phyloP scores from a whole-genome alignment of 2,329 filamentous ascomycete species.

The Madurella mycetomatis region DNA sequence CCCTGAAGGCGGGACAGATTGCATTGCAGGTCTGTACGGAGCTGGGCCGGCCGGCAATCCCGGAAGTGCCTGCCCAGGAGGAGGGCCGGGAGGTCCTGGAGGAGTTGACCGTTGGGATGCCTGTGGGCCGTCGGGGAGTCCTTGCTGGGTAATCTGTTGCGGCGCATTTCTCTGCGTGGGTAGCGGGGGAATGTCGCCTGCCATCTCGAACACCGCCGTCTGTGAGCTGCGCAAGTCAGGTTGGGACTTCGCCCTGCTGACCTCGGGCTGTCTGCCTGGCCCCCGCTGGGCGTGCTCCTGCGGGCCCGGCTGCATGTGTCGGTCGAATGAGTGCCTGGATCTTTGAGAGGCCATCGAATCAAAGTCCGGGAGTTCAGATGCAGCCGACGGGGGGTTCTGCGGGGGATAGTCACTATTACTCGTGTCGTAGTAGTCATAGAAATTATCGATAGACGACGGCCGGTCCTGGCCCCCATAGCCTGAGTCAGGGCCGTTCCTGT shows the following conservation, averaged over 20 bases:
- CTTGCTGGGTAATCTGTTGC: slow-evolving; percentile 21
- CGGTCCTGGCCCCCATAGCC: slow-evolving; percentile 36
- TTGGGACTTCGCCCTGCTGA: slow-evolving; percentile 62
- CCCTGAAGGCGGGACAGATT: slow-evolving; percentile 29
- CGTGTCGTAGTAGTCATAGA: slow-evolving; percentile 55
- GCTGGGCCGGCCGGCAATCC: slow-evolving; percentile 22
- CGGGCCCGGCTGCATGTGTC: slow-evolving; percentile 39
- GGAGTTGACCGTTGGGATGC: slow-evolving; percentile 13
- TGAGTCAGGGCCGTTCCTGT: slow-evolving; percentile 31
- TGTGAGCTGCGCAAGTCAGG: slow-evolving; percentile 61
- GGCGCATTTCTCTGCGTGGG: slow-evolving; percentile 37
- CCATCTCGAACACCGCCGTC: slow-evolving; percentile 70
- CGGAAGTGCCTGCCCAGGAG: slow-evolving; percentile 19
- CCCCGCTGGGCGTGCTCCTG: slow-evolving; percentile 44
- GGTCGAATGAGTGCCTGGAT: slow-evolving; percentile 44
- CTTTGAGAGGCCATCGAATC: slow-evolving; percentile 36
- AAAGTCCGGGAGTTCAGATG: slow-evolving; percentile 40
- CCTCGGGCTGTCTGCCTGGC: slow-evolving; percentile 47
- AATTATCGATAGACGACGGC: slow-evolving; percentile 43
- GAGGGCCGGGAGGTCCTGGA: slow-evolving; percentile 12
- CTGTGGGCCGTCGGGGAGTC: slow-evolving; percentile 19
- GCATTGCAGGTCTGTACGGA: slow-evolving; percentile 20
- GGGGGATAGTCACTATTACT: slow-evolving; percentile 30
- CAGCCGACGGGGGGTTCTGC: slow-evolving; percentile 25
- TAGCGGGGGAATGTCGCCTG: slow-evolving; percentile 54